phyloP scores from a whole-genome alignment of 2,329 filamentous ascomycete species.

The Raffaelea deltoideospora region DNA sequence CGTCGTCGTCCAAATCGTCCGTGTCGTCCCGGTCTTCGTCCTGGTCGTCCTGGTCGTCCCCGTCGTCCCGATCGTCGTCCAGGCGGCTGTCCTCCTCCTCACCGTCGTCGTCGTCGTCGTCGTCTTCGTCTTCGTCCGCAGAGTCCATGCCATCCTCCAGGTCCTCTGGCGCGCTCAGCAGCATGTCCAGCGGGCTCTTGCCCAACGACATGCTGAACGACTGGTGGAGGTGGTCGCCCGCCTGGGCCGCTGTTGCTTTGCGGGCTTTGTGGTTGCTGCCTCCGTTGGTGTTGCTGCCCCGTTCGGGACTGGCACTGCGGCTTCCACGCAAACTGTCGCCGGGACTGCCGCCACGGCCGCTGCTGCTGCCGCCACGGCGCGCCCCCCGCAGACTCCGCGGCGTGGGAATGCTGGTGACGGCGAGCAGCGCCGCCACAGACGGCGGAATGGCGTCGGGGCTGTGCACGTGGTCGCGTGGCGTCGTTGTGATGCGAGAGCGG shows the following conservation, averaged over 20 bases:
- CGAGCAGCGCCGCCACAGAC: constrained; percentile 44
- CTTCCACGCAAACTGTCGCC: not conserved
- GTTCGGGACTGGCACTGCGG: not conserved
- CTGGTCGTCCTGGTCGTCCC: constrained; percentile 22
- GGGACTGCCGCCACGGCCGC: not conserved
- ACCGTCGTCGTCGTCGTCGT: constrained; percentile 22
- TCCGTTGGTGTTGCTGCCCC: constrained; percentile 31
- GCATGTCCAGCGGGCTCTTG: constrained; percentile 40
- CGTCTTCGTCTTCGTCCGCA: too few species aligned
- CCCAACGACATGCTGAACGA: constrained; percentile 38
- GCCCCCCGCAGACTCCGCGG: constrained; percentile 13
- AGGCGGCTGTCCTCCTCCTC: too few species aligned
- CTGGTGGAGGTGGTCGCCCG: too few species aligned
- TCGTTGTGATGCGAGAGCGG: not conserved
- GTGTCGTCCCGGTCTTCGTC: constrained; percentile 25
- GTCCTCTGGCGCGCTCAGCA: constrained; percentile 46
- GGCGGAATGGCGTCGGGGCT: constrained; percentile 40
- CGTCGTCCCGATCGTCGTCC: constrained; percentile 35
- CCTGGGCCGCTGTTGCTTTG: too few species aligned
- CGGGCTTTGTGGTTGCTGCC: constrained; percentile 38
- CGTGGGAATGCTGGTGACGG: constrained; percentile 45
- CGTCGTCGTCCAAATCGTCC: constrained; percentile 36
- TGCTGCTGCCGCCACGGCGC: not conserved
- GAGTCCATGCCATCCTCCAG: constrained; percentile 25
- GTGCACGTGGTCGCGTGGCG: constrained; percentile 21